Evolutionary conservation across 1,284 basidiomycete genomes (phyloP).

Genomic region (Trametes hirsuta): DNA sequence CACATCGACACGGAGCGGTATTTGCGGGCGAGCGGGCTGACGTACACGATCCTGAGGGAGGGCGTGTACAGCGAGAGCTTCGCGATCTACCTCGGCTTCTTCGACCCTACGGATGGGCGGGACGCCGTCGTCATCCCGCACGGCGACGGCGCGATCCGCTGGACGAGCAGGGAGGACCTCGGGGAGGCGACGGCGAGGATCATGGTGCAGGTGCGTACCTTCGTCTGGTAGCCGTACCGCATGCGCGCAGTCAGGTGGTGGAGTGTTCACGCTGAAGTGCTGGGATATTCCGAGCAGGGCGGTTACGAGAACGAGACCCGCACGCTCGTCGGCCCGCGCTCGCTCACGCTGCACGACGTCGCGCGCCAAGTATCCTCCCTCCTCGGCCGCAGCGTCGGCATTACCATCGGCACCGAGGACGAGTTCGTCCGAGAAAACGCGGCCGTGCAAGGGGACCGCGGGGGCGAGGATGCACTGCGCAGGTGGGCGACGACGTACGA

Average conservation of each 20-base stretch:
- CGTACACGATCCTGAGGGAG: slow-evolving; percentile 42
- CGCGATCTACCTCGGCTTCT: slow-evolving; percentile 40
- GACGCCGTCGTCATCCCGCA: slow-evolving; percentile 32
- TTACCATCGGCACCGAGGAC: slow-evolving; percentile 31
- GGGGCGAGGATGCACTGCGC: slow-evolving; percentile 32
- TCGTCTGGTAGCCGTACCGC: too few species aligned
- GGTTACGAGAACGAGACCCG: slow-evolving; percentile 34
- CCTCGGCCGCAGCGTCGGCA: slow-evolving; percentile 27
- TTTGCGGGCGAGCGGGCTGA: slow-evolving; percentile 38
- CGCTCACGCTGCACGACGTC: slow-evolving; percentile 31
- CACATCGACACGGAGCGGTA: slow-evolving; percentile 42
- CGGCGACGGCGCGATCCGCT: slow-evolving; percentile 37
- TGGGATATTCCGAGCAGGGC: slow-evolving; percentile 18
- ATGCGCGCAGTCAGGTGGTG: too few species aligned
- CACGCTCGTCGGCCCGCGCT: slow-evolving; percentile 32
- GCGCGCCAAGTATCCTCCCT: slow-evolving; percentile 26
- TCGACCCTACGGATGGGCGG: slow-evolving; percentile 23
- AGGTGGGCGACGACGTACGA: slow-evolving; percentile 37
- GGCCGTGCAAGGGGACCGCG: slow-evolving; percentile 21
- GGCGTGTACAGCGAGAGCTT: slow-evolving; percentile 44
- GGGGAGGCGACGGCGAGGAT: slow-evolving; percentile 39
- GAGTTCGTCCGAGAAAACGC: slow-evolving; percentile 32
- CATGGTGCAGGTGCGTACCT: slow-evolving; percentile 26
- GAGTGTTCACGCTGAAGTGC: too few species aligned
- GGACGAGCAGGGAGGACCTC: slow-evolving; percentile 37